Conservation (phyloP, 208 protist species). For the Trichomonas vaginalis region DNA sequence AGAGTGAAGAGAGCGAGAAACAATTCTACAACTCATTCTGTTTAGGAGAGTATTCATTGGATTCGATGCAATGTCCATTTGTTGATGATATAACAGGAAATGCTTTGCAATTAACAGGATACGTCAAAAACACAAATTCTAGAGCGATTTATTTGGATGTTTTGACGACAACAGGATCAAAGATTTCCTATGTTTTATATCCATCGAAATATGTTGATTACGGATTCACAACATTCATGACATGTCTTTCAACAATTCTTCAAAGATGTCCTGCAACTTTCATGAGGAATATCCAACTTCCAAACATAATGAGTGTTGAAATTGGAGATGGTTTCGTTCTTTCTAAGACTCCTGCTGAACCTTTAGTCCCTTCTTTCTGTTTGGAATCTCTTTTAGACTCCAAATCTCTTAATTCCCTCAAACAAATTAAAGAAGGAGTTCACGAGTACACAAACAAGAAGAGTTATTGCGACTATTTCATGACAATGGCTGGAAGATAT, state of each 20-base stretch:
- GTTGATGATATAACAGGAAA: neutral
- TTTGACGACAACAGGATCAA: neutral
- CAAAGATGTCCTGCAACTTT: neutral
- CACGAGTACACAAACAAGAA: neutral
- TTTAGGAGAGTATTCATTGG: neutral
- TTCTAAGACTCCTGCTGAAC: neutral
- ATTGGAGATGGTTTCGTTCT: neutral
- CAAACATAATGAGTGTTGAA: neutral
- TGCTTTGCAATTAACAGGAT: neutral
- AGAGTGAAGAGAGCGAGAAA: neutral
- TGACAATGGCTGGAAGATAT: neutral
- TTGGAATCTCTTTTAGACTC: neutral
- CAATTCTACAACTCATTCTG: neutral
- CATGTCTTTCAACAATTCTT: neutral
- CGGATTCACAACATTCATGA: neutral
- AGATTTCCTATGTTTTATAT: neutral
- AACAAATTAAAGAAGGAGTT: neutral
- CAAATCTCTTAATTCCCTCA: neutral
- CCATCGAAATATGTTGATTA: neutral
- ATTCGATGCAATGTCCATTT: neutral
- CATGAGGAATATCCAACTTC: neutral
- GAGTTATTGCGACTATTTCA: neutral
- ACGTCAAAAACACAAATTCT: neutral
- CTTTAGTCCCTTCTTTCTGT: neutral
- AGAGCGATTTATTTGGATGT: neutral